Conservation (phyloP, 1,284 basidiomycete species). For the Leccinum angustisporum region DNA sequence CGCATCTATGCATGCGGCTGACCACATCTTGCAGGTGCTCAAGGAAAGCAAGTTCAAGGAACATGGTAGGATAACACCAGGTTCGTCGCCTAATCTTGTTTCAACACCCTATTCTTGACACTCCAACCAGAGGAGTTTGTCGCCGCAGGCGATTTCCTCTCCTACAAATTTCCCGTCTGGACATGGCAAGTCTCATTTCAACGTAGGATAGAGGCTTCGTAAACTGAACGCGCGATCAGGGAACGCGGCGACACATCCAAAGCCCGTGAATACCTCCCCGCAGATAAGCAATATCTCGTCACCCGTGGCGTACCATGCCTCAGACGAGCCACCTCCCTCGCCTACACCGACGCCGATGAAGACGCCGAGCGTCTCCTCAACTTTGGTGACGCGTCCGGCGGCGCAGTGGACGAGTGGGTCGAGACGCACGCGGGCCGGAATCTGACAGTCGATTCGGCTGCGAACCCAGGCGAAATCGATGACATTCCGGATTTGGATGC, state of each 20-base stretch:
- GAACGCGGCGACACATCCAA: conserved; percentile 86
- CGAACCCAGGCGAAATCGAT: conserved; percentile 63
- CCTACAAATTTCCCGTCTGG: conserved; percentile 97
- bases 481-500: conserved; percentile 83
- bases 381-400: conserved; percentile 63
- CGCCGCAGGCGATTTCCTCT: conserved; percentile 90
- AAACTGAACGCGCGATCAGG: conserved; percentile 45
- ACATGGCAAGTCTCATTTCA: conserved; percentile 61
- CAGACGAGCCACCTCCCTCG: conserved; percentile 85
- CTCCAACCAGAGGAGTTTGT: conserved; percentile 84
- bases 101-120: conserved; percentile 18
- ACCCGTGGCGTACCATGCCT: conserved; percentile 92
- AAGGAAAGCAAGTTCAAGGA: conserved; percentile 99
- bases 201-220: neutral
- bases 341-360: conserved; percentile 93
- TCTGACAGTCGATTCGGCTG: conserved; percentile 46
- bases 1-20: conserved; percentile 28
- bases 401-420: conserved; percentile 80
- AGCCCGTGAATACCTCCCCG: conserved; percentile 87
- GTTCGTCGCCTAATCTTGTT: conserved; percentile 45
- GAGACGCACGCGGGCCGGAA: conserved; percentile 81
- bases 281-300: conserved; percentile 95
- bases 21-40: conserved; percentile 66
- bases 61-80: conserved; percentile 94
- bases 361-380: conserved; percentile 88